These are phyloP conservation scores for Lepiota brunneoincarnata DNA, from an alignment of 768 basidiomycete genomes.

Conservation along the genomic window DNA sequence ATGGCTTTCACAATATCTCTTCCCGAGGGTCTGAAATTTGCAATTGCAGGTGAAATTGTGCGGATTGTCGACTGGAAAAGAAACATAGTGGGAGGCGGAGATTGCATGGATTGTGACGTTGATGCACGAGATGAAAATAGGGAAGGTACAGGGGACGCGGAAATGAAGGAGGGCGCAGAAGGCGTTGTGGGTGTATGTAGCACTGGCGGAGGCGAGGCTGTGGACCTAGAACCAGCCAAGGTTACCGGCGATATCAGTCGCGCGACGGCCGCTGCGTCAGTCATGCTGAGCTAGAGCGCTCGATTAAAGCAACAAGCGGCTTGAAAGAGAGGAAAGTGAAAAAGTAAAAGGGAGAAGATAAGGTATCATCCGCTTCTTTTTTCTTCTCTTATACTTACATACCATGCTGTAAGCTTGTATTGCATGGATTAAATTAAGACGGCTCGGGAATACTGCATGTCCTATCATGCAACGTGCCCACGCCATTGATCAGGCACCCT, in stretches of 20 bases:
- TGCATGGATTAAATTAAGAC: background rate
- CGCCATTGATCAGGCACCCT: conserved; percentile 2
- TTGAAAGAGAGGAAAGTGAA: background rate
- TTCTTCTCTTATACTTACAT: background rate
- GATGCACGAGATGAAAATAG: background rate
- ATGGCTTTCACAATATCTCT: conserved; percentile 42
- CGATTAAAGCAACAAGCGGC: background rate
- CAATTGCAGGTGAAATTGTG: conserved; percentile 6
- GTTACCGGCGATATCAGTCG: background rate
- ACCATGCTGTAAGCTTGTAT: conserved; percentile 8
- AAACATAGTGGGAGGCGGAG: background rate
- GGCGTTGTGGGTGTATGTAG: background rate
- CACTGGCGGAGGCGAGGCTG: background rate
- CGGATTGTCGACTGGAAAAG: conserved; percentile 1
- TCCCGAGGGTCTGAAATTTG: conserved; percentile 35
- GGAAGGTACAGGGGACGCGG: background rate
- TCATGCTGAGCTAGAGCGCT: background rate
- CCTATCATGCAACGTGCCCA: too few species aligned
- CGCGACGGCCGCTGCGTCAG: background rate
- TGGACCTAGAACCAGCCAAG: too few species aligned
- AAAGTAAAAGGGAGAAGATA: background rate
- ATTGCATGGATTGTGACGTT: background rate
- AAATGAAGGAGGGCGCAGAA: too few species aligned
- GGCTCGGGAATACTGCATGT: background rate
- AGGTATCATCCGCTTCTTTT: background rate